Evolutionary conservation across 805 yeast species (phyloP).

Genomic region (Saturnispora besseyi): DNA sequence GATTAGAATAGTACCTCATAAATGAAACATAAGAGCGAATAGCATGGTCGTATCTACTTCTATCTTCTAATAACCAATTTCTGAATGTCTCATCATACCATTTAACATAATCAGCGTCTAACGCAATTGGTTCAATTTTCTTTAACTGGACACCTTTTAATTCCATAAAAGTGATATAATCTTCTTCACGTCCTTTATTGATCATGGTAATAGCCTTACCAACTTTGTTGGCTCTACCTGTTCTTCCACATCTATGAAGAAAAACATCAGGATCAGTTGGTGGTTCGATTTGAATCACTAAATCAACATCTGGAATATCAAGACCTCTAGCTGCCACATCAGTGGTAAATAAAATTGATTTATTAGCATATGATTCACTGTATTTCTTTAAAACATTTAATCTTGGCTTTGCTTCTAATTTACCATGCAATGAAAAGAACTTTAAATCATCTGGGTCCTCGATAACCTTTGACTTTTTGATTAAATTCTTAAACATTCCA

Average conservation of each 20-base stretch:
- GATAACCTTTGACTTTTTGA: slow-evolving; percentile 19
- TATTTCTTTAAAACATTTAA: slow-evolving; percentile 61
- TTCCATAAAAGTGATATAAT: slow-evolving; percentile 68
- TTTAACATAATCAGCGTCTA: slow-evolving; percentile 12
- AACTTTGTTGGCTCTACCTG: slow-evolving; percentile 81
- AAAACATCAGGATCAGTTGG: slow-evolving; percentile 91
- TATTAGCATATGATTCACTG: slow-evolving; percentile 35
- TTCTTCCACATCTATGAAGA: slow-evolving; percentile 89
- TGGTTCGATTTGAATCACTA: slow-evolving; percentile 90
- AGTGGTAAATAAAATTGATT: slow-evolving; percentile 72
- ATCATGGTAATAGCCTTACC: slow-evolving; percentile 77
- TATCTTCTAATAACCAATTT: slow-evolving; percentile 59
- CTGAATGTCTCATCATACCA: slow-evolving; percentile 29
- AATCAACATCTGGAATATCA: slow-evolving; percentile 89
- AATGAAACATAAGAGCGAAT: slow-evolving; percentile 76
- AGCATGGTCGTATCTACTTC: slow-evolving; percentile 76
- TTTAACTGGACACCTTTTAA: slow-evolving; percentile 56
- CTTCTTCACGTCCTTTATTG: slow-evolving; percentile 69
- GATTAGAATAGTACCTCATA: slow-evolving; percentile 77
- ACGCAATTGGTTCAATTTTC: slow-evolving; percentile 26
- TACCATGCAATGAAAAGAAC: slow-evolving; percentile 82
- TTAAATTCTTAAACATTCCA: slow-evolving; percentile 38
- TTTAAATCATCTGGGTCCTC: slow-evolving; percentile 18
- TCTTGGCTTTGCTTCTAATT: slow-evolving; percentile 72
- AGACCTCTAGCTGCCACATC: slow-evolving; percentile 99